These are phyloP conservation scores for Sarocladiaceae sp. DNA, from an alignment of 2,329 filamentous ascomycete species.

Conservation along the genomic window DNA sequence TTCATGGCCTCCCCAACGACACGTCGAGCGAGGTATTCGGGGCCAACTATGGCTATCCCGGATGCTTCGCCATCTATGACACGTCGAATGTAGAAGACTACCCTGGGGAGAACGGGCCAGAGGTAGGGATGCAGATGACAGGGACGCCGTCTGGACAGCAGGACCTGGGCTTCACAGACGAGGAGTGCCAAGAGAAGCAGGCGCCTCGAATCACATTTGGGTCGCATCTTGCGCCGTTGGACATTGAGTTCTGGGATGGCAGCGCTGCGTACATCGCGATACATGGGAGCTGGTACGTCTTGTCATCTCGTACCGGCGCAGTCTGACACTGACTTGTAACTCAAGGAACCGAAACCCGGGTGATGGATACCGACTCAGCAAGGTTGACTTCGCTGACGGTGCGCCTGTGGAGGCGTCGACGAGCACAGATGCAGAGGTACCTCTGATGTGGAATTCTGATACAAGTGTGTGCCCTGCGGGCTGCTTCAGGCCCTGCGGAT, in stretches of 20 bases:
- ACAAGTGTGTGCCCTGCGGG: constrained; percentile 33
- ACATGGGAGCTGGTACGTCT: constrained; percentile 51
- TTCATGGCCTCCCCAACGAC: constrained; percentile 49
- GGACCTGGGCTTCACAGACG: constrained; percentile 15
- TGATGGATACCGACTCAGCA: constrained; percentile 32
- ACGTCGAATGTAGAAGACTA: constrained; percentile 22
- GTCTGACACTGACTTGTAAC: neutral
- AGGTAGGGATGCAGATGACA: constrained; percentile 17
- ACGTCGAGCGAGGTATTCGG: constrained; percentile 19
- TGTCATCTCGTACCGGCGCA: neutral
- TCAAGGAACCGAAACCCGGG: constrained; percentile 25
- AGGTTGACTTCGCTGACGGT: constrained; percentile 29
- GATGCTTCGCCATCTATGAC: constrained; percentile 55
- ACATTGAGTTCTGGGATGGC: constrained; percentile 54
- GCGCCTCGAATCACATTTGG: constrained; percentile 20
- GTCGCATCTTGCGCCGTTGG: constrained; percentile 57
- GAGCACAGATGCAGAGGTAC: constrained; percentile 35
- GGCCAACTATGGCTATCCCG: constrained; percentile 57
- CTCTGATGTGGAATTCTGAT: constrained; percentile 45
- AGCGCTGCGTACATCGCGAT: constrained; percentile 55
- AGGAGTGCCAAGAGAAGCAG: constrained; percentile 15
- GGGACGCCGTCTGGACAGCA: constrained; percentile 16
- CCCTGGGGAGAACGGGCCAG: constrained; percentile 23
- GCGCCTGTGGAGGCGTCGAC: constrained; percentile 23
- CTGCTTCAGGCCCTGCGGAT: constrained; percentile 48